Evolutionary conservation across 2,329 filamentous ascomycete species (phyloP), one percentile per base, ranked within the genome.

Genomic region (Penicillium brasilianum): DNA sequence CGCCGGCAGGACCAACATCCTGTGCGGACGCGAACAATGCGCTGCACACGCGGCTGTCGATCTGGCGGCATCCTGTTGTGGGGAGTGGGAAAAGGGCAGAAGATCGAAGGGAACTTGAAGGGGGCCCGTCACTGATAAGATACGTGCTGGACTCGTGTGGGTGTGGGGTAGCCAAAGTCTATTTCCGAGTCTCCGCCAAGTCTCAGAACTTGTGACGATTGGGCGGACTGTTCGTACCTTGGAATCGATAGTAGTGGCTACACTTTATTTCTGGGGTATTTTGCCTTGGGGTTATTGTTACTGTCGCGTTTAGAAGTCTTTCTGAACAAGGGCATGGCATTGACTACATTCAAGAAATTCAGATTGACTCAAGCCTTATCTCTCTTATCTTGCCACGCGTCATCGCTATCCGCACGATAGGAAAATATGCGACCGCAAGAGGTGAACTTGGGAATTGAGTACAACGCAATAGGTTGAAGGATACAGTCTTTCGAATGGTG

Each of bases 401-500:
- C 76, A 57, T 82, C 81, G 28, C 76, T 82, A 5, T 74, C 78
- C 9, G 71, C 75, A 52, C 78, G 82, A 22, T 8, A 3, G 4
- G 13, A 60, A 0, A 67, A 72, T 46, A 82, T n/a, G 36, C 66
- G 60, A 0, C 74, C 76, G 4, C 71, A 66, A 56, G 74, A 81
- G 0, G 74, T 80, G 0, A 76, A 78, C 25, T 28, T 28, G n/a
- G n/a, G n/a, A n/a, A n/a, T n/a, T n/a, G n/a, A n/a, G n/a, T n/a
- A 28, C 25, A 6, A 28, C 32, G 32, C 32, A 34, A 5, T 34
- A 34, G 10, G 32, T 8, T 6, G 32, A 11, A 34, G 32, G 32
- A 11, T 34, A 9, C 4, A 34, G 4, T 2, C 8, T 34, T 11
- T 9, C 10, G 8, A 34, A 9, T 11, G 8, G 32, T 34, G 32